Percentiles rank a stretch among this genome's conserved stretches.
Conservation (phyloP, 805 yeast species). For the Metschnikowia anglica region DNA sequence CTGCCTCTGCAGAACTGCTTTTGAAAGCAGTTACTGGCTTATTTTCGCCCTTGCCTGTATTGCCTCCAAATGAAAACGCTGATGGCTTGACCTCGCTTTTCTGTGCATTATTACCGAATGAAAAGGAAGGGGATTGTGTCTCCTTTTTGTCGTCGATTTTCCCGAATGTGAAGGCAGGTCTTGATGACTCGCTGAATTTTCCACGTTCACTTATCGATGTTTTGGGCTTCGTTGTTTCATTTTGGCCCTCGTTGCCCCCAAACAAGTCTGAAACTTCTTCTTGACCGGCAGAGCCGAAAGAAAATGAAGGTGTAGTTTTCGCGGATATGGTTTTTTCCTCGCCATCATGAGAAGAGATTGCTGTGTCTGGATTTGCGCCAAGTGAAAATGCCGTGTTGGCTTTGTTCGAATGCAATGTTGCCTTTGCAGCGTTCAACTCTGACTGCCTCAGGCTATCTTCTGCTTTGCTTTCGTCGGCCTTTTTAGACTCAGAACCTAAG, state of each 20-base stretch:
- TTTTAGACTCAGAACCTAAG: not conserved
- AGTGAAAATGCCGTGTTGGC: not conserved
- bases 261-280: slow-evolving; percentile 14
- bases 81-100: not conserved
- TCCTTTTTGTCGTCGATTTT: not conserved
- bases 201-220: no score
- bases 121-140: slow-evolving; percentile 1
- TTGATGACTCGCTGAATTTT: no score
- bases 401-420: not conserved
- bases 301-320: not conserved
- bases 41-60: not conserved
- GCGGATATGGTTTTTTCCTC: not conserved
- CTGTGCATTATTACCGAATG: not conserved
- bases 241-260: no score
- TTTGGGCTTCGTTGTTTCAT: not conserved
- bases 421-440: not conserved
- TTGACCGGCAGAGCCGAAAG: slow-evolving; percentile 2
- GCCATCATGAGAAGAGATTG: not conserved
- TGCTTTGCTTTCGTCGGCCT: not conserved
- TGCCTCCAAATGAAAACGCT: slow-evolving; percentile 2
- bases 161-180: slow-evolving; percentile 3
- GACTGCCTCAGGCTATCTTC: not conserved
- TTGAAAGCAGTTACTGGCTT: no score
- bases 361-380: not conserved
- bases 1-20: not conserved